Evolutionary conservation across 192 early-diverging fungal species (phyloP).

Genomic region (Umbelopsis isabellina): DNA sequence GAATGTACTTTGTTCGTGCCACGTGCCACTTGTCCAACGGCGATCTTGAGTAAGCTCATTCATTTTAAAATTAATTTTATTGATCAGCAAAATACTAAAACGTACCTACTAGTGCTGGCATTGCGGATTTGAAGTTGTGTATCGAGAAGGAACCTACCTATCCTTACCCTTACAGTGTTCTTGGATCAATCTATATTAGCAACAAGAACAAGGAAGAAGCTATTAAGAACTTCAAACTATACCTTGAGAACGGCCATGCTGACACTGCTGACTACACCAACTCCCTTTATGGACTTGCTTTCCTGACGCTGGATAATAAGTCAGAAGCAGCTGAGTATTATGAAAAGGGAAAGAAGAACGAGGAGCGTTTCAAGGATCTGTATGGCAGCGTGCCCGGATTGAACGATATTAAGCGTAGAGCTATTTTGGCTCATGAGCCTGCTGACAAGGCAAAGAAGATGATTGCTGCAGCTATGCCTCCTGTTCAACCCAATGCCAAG

Average conservation of each 20-base stretch:
- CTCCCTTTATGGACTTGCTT: slow-evolving; percentile 53
- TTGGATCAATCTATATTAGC: slow-evolving; percentile 45
- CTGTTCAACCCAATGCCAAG: slow-evolving; percentile 31
- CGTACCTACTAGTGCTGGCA: slow-evolving; percentile 26
- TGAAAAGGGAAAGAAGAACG: slow-evolving; percentile 54
- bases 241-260: slow-evolving; percentile 50
- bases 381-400: slow-evolving; percentile 53
- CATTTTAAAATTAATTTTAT: background rate
- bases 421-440: slow-evolving; percentile 43
- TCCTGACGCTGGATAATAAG: slow-evolving; percentile 46
- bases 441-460: slow-evolving; percentile 33
- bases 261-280: slow-evolving; percentile 56
- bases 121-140: slow-evolving; percentile 34
- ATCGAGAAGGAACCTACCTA: slow-evolving; percentile 32
- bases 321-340: slow-evolving; percentile 52
- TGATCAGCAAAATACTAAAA: too few species aligned
- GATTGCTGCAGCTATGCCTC: slow-evolving; percentile 20
- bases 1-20: slow-evolving; percentile 56
- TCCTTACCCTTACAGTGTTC: slow-evolving; percentile 35
- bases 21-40: slow-evolving; percentile 52
- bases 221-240: slow-evolving; percentile 54
- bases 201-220: slow-evolving; percentile 49
- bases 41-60: slow-evolving; percentile 43
- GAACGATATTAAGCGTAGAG: slow-evolving; percentile 55
- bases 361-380: slow-evolving; percentile 54